A percentile compares a stretch with the other conserved stretches of the same genome.
Evolutionary conservation across 768 basidiomycete species (phyloP).

Genomic region (Mycena venus): DNA sequence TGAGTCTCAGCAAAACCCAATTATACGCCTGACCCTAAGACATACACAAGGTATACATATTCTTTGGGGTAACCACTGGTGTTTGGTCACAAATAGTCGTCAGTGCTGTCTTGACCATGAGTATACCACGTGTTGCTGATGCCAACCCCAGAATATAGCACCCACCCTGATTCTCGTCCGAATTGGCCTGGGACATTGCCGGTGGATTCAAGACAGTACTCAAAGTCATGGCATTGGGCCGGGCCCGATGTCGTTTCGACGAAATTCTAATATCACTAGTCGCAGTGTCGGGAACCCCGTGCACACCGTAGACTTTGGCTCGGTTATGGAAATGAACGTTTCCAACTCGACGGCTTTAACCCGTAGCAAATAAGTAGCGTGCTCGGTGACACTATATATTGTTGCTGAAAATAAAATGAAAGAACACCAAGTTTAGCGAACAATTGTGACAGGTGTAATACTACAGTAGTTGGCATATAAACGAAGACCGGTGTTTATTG

Average conservation of each 20-base stretch:
- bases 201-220: neutral
- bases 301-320: slow-evolving; percentile 1
- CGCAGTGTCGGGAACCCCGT: slow-evolving; percentile 2
- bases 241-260: slow-evolving; percentile 14
- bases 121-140: neutral
- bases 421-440: no score
- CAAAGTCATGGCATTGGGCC: slow-evolving; percentile 3
- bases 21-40: neutral
- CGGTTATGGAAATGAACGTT: slow-evolving; percentile 2
- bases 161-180: slow-evolving; percentile 24
- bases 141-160: slow-evolving; percentile 11
- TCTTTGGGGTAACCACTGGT: slow-evolving; percentile 16
- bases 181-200: neutral
- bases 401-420: slow-evolving; percentile 1
- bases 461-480: no score
- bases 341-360: slow-evolving; percentile 8
- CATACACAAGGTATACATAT: slow-evolving; percentile 12
- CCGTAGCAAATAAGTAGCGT: neutral
- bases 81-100: slow-evolving; percentile 20
- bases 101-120: slow-evolving; percentile 10
- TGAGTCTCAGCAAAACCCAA: slow-evolving; percentile 2
- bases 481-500: no score
- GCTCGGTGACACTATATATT: slow-evolving; percentile 5
- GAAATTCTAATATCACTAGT: slow-evolving; percentile 5
- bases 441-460: no score